Conservation (phyloP, 306 rosid genomes). For the Malus sieversii region DNA sequence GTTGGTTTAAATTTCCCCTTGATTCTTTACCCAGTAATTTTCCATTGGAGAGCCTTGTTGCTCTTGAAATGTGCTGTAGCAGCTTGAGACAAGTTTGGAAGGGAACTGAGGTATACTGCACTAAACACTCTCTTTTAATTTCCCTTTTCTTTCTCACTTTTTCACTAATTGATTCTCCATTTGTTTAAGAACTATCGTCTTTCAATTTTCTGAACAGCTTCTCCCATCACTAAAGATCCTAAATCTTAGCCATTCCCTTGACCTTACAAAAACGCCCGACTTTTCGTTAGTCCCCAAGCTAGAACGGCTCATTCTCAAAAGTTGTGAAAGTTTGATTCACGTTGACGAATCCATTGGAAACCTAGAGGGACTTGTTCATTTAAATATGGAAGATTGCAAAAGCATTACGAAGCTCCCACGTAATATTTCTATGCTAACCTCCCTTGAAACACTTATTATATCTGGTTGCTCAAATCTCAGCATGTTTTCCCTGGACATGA, state of each 20-base stretch:
- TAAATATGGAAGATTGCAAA: not conserved
- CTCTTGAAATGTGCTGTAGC: not conserved
- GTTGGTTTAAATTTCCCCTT: not conserved
- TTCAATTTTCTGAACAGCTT: not conserved
- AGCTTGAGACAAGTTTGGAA: not conserved
- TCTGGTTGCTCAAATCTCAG: not conserved
- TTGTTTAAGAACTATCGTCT: too few species aligned
- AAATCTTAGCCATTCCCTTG: conserved; percentile 10
- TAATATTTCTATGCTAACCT: not conserved
- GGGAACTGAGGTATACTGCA: not conserved
- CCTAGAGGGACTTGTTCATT: not conserved
- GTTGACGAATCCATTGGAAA: conserved; percentile 3
- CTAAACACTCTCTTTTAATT: not conserved
- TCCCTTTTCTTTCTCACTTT: not conserved
- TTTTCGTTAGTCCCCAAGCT: not conserved
- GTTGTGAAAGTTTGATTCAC: not conserved
- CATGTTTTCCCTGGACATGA: too few species aligned
- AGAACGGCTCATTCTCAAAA: not conserved
- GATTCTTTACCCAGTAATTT: not conserved
- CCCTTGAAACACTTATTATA: not conserved
- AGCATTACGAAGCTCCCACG: not conserved
- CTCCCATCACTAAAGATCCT: conserved; percentile 1
- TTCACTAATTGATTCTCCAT: too few species aligned
- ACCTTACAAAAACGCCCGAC: not conserved
- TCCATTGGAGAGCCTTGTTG: not conserved